phyloP scores from a whole-genome alignment of 768 basidiomycete genomes.

The Aureoboletus auriporus region DNA sequence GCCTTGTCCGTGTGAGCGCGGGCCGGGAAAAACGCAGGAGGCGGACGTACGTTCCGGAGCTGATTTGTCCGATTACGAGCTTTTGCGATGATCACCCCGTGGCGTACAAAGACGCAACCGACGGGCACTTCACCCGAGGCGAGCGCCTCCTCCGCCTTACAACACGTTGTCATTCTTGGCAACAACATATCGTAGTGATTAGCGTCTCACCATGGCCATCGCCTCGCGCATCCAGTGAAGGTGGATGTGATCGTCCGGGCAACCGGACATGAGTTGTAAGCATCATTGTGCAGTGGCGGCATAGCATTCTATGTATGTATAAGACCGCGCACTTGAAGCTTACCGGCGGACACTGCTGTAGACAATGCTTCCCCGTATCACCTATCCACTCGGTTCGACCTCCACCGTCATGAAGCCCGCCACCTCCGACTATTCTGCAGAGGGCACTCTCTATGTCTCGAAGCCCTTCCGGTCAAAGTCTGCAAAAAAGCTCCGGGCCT shows the following conservation, averaged over 20 bases:
- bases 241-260: constrained; percentile 26
- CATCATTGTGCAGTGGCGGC: background rate
- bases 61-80: constrained; percentile 95
- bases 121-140: constrained; percentile 88
- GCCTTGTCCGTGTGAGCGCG: constrained; percentile 48
- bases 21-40: background rate
- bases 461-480: constrained; percentile 70
- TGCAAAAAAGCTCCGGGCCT: constrained; percentile 74
- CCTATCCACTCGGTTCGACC: background rate
- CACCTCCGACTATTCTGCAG: constrained; percentile 39
- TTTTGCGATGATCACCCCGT: constrained; percentile 70
- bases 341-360: background rate
- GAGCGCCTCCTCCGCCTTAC: constrained; percentile 82
- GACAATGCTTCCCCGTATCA: constrained; percentile 7
- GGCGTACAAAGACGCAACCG: constrained; percentile 90
- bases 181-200: too few relatives aligned
- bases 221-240: constrained; percentile 80
- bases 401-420: constrained; percentile 13
- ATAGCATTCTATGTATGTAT: background rate
- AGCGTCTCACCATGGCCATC: constrained; percentile 64
- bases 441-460: constrained; percentile 70
- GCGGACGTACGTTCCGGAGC: constrained; percentile 70
- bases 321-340: background rate
- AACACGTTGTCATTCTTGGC: too few relatives aligned
- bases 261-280: constrained; percentile 1